Evolutionary conservation across 176 grass and related monocot genomes (phyloP), one percentile per base, ranked within the genome.

Genomic region (Lolium perenne): DNA sequence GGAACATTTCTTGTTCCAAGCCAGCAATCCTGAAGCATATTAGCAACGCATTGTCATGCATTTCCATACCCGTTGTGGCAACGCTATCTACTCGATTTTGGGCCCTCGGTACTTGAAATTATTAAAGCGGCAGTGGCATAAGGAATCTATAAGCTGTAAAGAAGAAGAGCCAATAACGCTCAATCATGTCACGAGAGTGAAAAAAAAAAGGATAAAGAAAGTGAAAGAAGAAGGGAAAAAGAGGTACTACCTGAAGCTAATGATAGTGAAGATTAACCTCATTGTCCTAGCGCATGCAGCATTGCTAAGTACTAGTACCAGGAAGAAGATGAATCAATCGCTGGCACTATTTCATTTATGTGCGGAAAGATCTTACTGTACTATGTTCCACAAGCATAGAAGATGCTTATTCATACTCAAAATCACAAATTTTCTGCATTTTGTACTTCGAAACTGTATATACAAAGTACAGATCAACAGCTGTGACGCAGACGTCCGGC

Each of bases 91-190:
- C 74, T 83, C 66, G 11, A 66, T 58, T 65, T 74, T 49, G 58
- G 89, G 80, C 20, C 67, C 76, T 91, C 76, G 22, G 67, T 48
- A 80, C 76, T 80, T 84, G 81, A 26, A 79, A 91, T 91, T 78
- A 87, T 91, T 77, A 82, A 92, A 88, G 79, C 74, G 65, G 15
- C 49, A 82, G 65, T 43, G 62, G 61, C 62, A 66, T 25, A 73
- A 88, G 77, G 87, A 82, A 92, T 92, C 79, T 89, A 78, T 76
- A 49, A 64, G 82, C 87, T 88, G 86, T 82, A 89, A 88, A 92
- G 86, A 82, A 55, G 17, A 89, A 63, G 65, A 73, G 80, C 83
- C 70, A 71, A 85, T 88, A 47, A 81, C 68, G 77, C 60, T 55
- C 77, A 88, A 81, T 81, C 87, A 92, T 82, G 71, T 81, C 87